Conservation (phyloP, 176 grass and related monocot genomes). For the Oryza meridionalis region DNA sequence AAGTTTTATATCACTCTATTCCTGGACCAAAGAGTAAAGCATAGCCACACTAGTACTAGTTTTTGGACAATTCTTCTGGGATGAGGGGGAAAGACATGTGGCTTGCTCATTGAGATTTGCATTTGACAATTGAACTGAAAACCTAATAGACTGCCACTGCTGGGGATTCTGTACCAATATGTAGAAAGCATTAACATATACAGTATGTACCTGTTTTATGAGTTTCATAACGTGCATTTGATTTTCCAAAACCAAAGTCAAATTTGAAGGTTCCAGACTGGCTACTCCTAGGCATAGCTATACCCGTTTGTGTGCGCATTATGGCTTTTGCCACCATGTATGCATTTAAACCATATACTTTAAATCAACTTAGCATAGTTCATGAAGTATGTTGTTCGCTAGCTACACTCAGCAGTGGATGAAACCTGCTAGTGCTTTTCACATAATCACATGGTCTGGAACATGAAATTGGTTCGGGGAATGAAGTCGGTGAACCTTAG, state of each 20-base stretch:
- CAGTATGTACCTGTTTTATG: not conserved
- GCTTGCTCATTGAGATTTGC: not conserved
- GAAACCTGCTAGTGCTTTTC: constrained; percentile 9
- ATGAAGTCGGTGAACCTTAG: not conserved
- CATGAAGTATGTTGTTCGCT: not conserved
- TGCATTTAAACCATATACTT: not conserved
- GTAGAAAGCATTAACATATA: not conserved
- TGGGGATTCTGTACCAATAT: not conserved
- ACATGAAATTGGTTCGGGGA: constrained; percentile 13
- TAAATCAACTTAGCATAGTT: constrained; percentile 6
- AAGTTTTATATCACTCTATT: not conserved
- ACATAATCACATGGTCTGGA: not conserved
- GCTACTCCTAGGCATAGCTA: not conserved
- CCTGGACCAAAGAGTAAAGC: not conserved
- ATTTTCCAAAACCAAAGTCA: constrained; percentile 7
- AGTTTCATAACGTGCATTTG: constrained; percentile 6
- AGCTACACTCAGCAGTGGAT: not conserved
- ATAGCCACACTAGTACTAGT: not conserved
- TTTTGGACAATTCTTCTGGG: not conserved
- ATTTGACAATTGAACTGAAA: not conserved
- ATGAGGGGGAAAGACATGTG: not conserved
- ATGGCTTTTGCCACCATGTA: not conserved
- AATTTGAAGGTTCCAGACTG: constrained; percentile 3
- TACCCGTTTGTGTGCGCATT: not conserved
- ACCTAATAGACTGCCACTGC: not conserved